Conservation (phyloP, 495 filamentous ascomycete genomes). For the Penicillium roqueforti region DNA sequence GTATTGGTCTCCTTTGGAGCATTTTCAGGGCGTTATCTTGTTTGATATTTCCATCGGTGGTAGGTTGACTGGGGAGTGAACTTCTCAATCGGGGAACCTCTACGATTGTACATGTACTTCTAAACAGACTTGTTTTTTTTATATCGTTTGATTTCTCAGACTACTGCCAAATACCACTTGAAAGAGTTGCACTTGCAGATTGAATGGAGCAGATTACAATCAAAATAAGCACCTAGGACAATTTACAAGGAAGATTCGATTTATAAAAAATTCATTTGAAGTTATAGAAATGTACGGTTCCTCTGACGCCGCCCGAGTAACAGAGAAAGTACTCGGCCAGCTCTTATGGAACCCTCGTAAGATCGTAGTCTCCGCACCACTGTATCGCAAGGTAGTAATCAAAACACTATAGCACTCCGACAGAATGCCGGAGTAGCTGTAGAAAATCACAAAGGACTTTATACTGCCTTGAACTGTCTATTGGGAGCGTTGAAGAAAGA, state of each 20-base stretch:
- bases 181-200: too few relatives aligned
- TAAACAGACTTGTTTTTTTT: slow-evolving; percentile 14
- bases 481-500: slow-evolving; percentile 63
- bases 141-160: slow-evolving; percentile 6
- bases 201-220: background rate
- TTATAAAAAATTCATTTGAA: slow-evolving; percentile 1
- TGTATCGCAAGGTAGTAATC: slow-evolving; percentile 78
- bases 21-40: slow-evolving; percentile 41
- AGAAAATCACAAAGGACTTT: slow-evolving; percentile 40
- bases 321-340: slow-evolving; percentile 70
- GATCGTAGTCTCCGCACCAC: slow-evolving; percentile 69
- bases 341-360: slow-evolving; percentile 79
- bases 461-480: slow-evolving; percentile 86
- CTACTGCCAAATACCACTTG: slow-evolving; percentile 13
- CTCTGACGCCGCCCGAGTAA: slow-evolving; percentile 92
- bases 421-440: slow-evolving; percentile 65
- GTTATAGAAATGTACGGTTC: slow-evolving; percentile 58
- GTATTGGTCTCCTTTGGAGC: slow-evolving; percentile 32
- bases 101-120: slow-evolving; percentile 32
- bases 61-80: slow-evolving; percentile 8
- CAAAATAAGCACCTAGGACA: background rate
- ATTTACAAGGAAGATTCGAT: background rate
- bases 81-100: slow-evolving; percentile 7
- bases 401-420: slow-evolving; percentile 50
- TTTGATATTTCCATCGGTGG: slow-evolving; percentile 22